phyloP scores from a whole-genome alignment of 2,329 filamentous ascomycete species.

The Periconia sp. region DNA sequence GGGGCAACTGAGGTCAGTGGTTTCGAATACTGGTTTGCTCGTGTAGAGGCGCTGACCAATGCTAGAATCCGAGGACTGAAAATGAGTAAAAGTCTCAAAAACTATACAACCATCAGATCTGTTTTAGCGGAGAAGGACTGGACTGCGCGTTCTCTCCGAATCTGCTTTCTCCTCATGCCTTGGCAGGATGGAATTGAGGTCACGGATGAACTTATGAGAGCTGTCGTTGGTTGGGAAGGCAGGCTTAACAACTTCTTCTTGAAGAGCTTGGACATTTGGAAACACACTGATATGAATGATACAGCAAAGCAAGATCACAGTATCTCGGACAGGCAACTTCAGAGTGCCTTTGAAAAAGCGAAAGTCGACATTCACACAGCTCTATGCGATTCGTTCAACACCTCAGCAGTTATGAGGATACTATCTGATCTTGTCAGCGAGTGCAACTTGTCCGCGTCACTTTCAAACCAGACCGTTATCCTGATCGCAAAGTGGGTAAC shows the following conservation, averaged over 20 bases:
- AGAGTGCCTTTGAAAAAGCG: conserved; percentile 6
- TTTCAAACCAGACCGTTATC: conserved; percentile 3
- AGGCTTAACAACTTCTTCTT: conserved; percentile 69
- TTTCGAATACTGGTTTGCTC: conserved; percentile 8
- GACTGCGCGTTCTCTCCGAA: conserved; percentile 74
- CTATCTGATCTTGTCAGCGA: conserved; percentile 7
- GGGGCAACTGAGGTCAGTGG: conserved; percentile 4
- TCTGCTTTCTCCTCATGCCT: conserved; percentile 79
- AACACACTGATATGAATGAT: conserved; percentile 1
- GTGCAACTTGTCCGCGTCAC: conserved; percentile 2
- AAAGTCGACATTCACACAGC: conserved; percentile 2
- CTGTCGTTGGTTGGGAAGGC: conserved; percentile 75
- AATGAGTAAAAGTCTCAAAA: conserved; percentile 93
- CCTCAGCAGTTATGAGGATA: conserved; percentile 5
- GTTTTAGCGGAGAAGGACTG: conserved; percentile 68
- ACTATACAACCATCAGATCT: conserved; percentile 87
- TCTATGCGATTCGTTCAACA: conserved; percentile 8
- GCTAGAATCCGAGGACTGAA: conserved; percentile 63
- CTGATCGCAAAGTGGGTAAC: conserved; percentile 3
- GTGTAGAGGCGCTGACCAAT: conserved; percentile 11
- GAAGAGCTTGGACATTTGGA: conserved; percentile 51
- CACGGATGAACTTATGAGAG: conserved; percentile 73
- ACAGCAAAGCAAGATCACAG: conserved; percentile 8
- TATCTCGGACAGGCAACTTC: conserved; percentile 3
- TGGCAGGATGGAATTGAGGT: conserved; percentile 92